Conservation (phyloP, 306 rosid species). For the Glycyrrhiza uralensis region DNA sequence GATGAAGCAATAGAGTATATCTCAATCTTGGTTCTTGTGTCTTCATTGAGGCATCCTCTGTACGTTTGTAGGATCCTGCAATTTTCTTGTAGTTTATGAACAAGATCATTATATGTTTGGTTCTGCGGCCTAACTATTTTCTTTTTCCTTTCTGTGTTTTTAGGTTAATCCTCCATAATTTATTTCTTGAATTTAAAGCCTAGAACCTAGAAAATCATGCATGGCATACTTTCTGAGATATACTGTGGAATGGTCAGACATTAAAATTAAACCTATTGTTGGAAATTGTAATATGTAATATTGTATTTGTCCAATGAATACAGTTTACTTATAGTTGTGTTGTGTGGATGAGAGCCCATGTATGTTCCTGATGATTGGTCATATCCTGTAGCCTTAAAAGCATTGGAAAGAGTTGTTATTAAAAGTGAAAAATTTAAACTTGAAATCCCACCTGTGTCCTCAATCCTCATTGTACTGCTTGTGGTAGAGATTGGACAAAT, state of each 20-base stretch:
- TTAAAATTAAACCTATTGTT: not conserved
- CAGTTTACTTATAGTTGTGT: not conserved
- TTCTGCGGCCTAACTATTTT: slow-evolving; percentile 16
- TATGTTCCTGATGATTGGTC: not conserved
- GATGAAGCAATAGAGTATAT: not conserved
- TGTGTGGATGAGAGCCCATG: not conserved
- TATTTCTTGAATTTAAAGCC: not conserved
- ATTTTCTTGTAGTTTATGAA: slow-evolving; percentile 24
- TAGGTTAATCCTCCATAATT: not conserved
- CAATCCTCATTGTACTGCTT: too few relatives aligned
- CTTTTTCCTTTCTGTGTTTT: not conserved
- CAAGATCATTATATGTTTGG: not conserved
- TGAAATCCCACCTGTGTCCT: too few relatives aligned
- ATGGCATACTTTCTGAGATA: not conserved
- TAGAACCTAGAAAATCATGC: not conserved
- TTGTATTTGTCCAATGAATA: not conserved
- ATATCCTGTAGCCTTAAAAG: not conserved
- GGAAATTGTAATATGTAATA: not conserved
- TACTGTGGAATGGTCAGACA: not conserved
- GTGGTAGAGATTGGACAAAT: not conserved
- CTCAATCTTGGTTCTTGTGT: not conserved
- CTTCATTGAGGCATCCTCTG: not conserved
- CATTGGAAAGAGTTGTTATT: not conserved
- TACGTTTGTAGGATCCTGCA: not conserved
- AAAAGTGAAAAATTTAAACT: not conserved